These are phyloP conservation scores for Leavenworthia alabamica DNA, from an alignment of 345 rosid genomes.

Conservation along the genomic window DNA sequence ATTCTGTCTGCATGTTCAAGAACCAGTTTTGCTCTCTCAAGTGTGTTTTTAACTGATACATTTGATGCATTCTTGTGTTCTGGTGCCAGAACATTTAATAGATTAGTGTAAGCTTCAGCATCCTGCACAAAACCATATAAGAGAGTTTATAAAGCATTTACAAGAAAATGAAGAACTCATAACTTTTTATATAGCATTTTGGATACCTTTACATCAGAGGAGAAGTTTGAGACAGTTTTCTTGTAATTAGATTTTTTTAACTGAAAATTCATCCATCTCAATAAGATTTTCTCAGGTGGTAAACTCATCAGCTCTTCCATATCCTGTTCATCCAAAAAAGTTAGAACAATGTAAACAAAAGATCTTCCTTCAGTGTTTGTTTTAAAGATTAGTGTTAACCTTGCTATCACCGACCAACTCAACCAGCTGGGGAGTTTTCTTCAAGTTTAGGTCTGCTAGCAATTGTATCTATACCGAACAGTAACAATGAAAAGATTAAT, in stretches of 20 bases:
- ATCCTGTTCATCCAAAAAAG: slow-evolving; percentile 48
- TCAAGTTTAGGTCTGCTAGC: slow-evolving; percentile 93
- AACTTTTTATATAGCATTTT: not conserved
- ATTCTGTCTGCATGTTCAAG: slow-evolving; percentile 96
- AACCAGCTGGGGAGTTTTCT: slow-evolving; percentile 92
- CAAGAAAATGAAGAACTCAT: not conserved
- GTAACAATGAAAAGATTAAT: slow-evolving; percentile 15
- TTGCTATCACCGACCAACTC: slow-evolving; percentile 84
- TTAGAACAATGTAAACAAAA: not conserved
- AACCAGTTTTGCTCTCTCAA: slow-evolving; percentile 73
- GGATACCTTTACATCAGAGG: slow-evolving; percentile 87
- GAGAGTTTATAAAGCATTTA: not conserved
- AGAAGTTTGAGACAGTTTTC: slow-evolving; percentile 81
- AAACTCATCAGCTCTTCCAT: slow-evolving; percentile 97
- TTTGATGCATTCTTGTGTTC: slow-evolving; percentile 68
- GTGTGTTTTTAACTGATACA: slow-evolving; percentile 42
- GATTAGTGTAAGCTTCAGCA: slow-evolving; percentile 93
- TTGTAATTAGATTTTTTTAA: slow-evolving; percentile 69
- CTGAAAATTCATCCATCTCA: slow-evolving; percentile 98
- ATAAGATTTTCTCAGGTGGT: slow-evolving; percentile 92
- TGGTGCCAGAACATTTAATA: slow-evolving; percentile 85
- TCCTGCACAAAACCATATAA: slow-evolving; percentile 50
- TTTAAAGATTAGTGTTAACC: slow-evolving; percentile 32
- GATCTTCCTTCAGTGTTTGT: not conserved
- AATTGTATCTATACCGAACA: slow-evolving; percentile 69